Base-by-base conservation (phyloP, 768 basidiomycete species). In the Lactifluus volemus region DNA sequence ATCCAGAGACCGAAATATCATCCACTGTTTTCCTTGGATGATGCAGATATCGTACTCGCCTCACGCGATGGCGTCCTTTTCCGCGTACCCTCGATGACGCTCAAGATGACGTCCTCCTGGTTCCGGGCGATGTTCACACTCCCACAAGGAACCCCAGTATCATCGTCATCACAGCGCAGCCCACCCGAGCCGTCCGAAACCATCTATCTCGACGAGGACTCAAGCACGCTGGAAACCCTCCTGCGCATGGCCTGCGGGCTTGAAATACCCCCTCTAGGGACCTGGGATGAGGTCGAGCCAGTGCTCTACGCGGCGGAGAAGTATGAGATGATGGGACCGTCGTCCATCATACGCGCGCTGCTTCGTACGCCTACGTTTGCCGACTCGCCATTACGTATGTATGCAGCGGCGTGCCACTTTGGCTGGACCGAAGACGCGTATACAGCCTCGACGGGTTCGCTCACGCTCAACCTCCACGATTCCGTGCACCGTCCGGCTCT, bases 301-400 rank as follows among this genome's bases (percentile, higher is more conserved):
- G 67, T 87, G n/a, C 71, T 86, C 12, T 82, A 78, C 56, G 82
- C 83, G 0, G 80, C 84, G 0, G 84, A 87, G 67, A 85, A 85
- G 67, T 87, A 86, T 68, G 85, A 86, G 39, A 86, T 85, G 81
- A 78, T 81, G 0, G 85, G 85, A 0, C 83, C 84, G 1, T 73
- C 76, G 60, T 84, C 82, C 6, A 78, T 85, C 64, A 70, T 85
- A 53, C 82, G 83, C 42, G 78, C 82, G 38, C 76, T 82, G n/a
- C 73, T 82, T 55, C 76, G 79, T 69, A 80, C 80, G 0, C 80
- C 79, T 1, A 71, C 78, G 0, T 74, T 86, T 45, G 71, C 80
- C 25, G 73, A 75, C 41, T 72, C 81, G 48, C 79, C 83, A 0
- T 72, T 85, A 17, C 77, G 79, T 12, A 70, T 85, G 15, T 85